Conservation (phyloP, 2,329 filamentous ascomycete genomes). For the Malbranchea zuffiana region DNA sequence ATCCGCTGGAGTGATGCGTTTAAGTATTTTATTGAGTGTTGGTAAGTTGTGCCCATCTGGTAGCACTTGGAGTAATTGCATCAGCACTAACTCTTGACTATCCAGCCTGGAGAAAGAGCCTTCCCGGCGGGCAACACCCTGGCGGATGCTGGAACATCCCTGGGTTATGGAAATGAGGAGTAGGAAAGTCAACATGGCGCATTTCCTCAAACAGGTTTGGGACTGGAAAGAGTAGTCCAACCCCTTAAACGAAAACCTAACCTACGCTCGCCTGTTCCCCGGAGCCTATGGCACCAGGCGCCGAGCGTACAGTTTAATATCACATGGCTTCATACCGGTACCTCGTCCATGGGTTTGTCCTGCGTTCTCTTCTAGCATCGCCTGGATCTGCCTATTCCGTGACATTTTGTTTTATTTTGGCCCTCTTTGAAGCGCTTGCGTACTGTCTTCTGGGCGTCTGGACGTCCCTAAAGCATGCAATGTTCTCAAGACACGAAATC, state of each 20-base stretch:
- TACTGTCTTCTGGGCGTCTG: conserved; percentile 1
- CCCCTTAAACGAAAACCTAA: too few relatives aligned
- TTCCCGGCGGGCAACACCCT: conserved; percentile 75
- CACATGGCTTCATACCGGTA: too few relatives aligned
- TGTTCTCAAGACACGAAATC: too few relatives aligned
- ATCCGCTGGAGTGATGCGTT: conserved; percentile 96
- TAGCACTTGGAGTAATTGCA: too few relatives aligned
- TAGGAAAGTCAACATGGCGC: conserved; percentile 95
- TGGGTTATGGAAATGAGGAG: conserved; percentile 96
- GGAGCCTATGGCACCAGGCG: too few relatives aligned
- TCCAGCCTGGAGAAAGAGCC: conserved; percentile 86
- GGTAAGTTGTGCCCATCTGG: conserved; percentile 52
- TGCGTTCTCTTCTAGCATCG: too few relatives aligned
- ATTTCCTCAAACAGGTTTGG: conserved; percentile 91
- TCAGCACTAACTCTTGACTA: too few relatives aligned
- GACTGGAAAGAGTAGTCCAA: conserved; percentile 80
- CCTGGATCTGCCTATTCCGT: too few relatives aligned
- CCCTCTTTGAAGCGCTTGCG: background rate
- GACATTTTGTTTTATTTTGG: background rate
- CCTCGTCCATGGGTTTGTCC: too few relatives aligned
- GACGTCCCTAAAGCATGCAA: too few relatives aligned
- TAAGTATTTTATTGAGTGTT: conserved; percentile 99
- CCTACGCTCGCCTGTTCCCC: too few relatives aligned
- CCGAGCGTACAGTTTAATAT: too few relatives aligned
- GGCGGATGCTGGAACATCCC: conserved; percentile 97